phyloP scores from a whole-genome alignment of 2,329 filamentous ascomycete genomes.

The Ophioceras dolichostomum region DNA sequence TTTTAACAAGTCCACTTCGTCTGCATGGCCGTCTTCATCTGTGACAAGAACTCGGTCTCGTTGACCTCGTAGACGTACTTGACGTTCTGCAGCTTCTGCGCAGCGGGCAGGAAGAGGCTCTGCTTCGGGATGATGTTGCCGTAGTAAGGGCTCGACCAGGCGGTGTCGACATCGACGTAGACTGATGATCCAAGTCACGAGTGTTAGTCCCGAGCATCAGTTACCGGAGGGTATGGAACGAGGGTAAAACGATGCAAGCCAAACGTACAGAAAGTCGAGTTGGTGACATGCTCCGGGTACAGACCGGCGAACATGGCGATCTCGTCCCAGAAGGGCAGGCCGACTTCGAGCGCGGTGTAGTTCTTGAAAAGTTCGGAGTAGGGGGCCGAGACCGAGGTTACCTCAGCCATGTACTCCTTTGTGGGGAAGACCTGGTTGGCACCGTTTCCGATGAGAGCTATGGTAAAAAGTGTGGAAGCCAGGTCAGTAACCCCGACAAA shows the following conservation, averaged over 20 bases:
- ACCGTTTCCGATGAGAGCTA: slow-evolving; percentile 28
- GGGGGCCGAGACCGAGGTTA: slow-evolving; percentile 8
- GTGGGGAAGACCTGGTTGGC: slow-evolving; percentile 32
- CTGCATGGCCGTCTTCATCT: too few species aligned
- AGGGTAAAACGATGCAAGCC: too few species aligned
- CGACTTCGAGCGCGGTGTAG: slow-evolving; percentile 4
- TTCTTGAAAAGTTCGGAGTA: slow-evolving; percentile 8
- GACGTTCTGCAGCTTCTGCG: slow-evolving; percentile 9
- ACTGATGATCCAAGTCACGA: too few species aligned
- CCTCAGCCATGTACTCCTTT: slow-evolving; percentile 16
- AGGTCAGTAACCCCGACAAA: too few species aligned
- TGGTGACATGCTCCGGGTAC: slow-evolving; percentile 8
- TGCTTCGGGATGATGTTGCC: slow-evolving; percentile 12
- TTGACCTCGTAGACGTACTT: slow-evolving; percentile 10
- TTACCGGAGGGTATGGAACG: too few species aligned
- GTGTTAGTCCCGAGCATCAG: too few species aligned
- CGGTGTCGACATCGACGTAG: slow-evolving; percentile 12
- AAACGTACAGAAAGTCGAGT: slow-evolving; percentile 11
- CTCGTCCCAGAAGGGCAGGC: slow-evolving; percentile 13
- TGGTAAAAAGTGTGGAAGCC: too few species aligned
- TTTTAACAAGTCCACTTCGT: too few species aligned
- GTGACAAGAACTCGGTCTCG: slow-evolving; percentile 20
- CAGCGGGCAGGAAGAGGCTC: slow-evolving; percentile 5
- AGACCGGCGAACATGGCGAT: slow-evolving; percentile 10
- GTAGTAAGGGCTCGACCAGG: slow-evolving; percentile 10